These are phyloP conservation scores for Eucalyptus curtisii DNA, from an alignment of 345 rosid genomes.

Conservation along the genomic window DNA sequence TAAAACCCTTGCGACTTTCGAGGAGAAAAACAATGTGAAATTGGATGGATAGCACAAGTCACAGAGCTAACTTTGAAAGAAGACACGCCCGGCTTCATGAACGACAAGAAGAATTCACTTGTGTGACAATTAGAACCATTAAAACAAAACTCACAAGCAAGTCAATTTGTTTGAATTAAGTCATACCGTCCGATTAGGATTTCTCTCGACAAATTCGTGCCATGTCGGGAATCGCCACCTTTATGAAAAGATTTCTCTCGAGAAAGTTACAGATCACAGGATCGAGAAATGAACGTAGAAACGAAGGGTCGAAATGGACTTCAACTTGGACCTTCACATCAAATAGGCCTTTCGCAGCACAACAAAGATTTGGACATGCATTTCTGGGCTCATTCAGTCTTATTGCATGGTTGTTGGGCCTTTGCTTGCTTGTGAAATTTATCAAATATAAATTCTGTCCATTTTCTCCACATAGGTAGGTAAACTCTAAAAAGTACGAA, in stretches of 20 bases:
- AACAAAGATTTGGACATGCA: neutral
- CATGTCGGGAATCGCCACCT: too few relatives aligned
- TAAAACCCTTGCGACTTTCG: neutral
- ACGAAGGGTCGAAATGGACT: neutral
- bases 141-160: neutral
- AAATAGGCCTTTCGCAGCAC: neutral
- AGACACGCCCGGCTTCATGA: neutral
- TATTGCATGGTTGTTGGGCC: neutral
- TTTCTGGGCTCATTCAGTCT: neutral
- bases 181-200: neutral
- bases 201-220: too few relatives aligned
- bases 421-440: neutral
- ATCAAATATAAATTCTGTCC: neutral
- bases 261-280: too few relatives aligned
- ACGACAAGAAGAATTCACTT: too few relatives aligned
- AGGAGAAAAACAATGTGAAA: neutral
- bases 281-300: too few relatives aligned
- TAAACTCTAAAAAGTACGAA: neutral
- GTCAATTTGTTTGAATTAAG: neutral
- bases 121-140: too few relatives aligned
- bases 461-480: neutral
- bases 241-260: too few relatives aligned
- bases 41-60: neutral
- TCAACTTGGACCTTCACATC: neutral
- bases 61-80: neutral